phyloP scores from a whole-genome alignment of 1,284 basidiomycete species.

The Irpex rosettiformis region DNA sequence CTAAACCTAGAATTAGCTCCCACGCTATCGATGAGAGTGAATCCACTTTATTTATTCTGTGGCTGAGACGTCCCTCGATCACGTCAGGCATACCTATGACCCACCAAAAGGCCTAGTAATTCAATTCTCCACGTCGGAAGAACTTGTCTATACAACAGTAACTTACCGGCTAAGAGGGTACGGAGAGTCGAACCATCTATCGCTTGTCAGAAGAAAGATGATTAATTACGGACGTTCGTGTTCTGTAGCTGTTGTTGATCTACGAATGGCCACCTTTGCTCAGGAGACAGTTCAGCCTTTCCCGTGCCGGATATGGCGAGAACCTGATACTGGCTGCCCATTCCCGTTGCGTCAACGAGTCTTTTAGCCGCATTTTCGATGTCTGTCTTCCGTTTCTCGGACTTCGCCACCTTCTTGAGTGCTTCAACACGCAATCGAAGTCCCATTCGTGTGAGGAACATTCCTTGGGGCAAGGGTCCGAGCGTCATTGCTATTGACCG shows the following conservation, averaged over 20 bases:
- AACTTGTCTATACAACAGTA: neutral
- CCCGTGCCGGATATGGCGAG: constrained; percentile 44
- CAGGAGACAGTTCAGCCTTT: constrained; percentile 11
- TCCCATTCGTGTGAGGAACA: constrained; percentile 60
- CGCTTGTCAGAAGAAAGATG: constrained; percentile 1
- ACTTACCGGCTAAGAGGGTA: constrained; percentile 3
- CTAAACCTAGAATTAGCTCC: neutral
- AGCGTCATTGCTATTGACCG: constrained; percentile 33
- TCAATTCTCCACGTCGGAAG: neutral
- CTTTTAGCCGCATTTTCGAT: constrained; percentile 49
- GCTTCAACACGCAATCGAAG: constrained; percentile 49
- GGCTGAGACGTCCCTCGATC: neutral
- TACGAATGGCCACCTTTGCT: constrained; percentile 32
- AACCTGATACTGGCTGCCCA: constrained; percentile 67
- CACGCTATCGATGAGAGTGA: neutral
- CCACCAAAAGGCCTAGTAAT: neutral
- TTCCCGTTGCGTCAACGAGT: constrained; percentile 58
- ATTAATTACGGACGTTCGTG: neutral
- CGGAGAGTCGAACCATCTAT: constrained; percentile 2
- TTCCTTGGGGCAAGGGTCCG: constrained; percentile 56
- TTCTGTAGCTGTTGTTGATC: constrained; percentile 1
- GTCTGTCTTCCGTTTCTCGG: constrained; percentile 38
- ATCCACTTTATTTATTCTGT: neutral
- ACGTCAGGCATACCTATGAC: neutral
- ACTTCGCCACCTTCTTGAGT: constrained; percentile 42